Conservation (phyloP, 1,284 basidiomycete genomes). For the Coniferiporia sulphurascens region DNA sequence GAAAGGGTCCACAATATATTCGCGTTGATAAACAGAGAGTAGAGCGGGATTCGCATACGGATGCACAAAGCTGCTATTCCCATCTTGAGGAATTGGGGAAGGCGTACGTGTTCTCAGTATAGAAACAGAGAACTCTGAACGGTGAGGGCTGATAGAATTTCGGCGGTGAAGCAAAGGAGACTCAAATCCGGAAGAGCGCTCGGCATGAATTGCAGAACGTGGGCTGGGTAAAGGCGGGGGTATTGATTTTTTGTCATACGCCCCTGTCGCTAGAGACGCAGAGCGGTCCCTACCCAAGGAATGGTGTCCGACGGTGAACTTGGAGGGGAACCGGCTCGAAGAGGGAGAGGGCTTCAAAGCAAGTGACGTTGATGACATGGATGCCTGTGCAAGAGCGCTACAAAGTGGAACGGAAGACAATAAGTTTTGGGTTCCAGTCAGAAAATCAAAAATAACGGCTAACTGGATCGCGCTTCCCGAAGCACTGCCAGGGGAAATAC, state of each 20-base stretch:
- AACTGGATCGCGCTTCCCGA: slow-evolving; percentile 55
- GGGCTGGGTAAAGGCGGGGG: slow-evolving; percentile 23
- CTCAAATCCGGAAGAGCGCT: slow-evolving; percentile 22
- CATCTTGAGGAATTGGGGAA: slow-evolving; percentile 22
- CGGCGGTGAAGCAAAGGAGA: slow-evolving; percentile 19
- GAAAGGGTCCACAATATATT: slow-evolving; percentile 21
- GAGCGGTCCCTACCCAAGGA: slow-evolving; percentile 26
- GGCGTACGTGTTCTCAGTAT: slow-evolving; percentile 15
- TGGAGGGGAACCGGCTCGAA: slow-evolving; percentile 32
- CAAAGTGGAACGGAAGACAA: background rate
- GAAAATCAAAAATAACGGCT: slow-evolving; percentile 26
- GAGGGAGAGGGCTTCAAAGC: slow-evolving; percentile 30
- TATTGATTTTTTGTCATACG: slow-evolving; percentile 18
- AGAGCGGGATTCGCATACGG: slow-evolving; percentile 77
- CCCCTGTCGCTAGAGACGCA: slow-evolving; percentile 19
- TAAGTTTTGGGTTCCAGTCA: slow-evolving; percentile 6
- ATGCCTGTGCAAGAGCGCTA: slow-evolving; percentile 52
- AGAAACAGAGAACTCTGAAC: slow-evolving; percentile 12
- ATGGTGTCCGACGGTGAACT: slow-evolving; percentile 30
- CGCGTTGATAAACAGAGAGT: slow-evolving; percentile 21
- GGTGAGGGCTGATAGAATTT: slow-evolving; percentile 13
- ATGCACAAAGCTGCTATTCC: slow-evolving; percentile 38
- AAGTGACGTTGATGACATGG: slow-evolving; percentile 52
- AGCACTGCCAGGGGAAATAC: slow-evolving; percentile 38
- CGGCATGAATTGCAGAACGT: slow-evolving; percentile 23